Base-by-base conservation (phyloP, 2,329 filamentous ascomycete genomes). In the Neofusicoccum ribis region DNA sequence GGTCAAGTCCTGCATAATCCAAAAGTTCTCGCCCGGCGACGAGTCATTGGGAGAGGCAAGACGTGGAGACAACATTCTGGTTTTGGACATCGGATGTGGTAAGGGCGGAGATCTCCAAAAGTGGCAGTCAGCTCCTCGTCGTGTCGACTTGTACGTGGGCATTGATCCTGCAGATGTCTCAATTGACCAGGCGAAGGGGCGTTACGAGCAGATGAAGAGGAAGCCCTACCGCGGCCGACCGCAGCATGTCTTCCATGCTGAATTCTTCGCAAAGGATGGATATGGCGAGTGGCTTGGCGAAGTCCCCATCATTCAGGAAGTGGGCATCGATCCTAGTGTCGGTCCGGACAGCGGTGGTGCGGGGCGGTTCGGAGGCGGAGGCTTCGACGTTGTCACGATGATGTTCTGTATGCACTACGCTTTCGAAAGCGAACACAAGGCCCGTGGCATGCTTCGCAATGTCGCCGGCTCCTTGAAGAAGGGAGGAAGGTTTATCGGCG, bases 381-480 rank as follows among this genome's bases (percentile, higher is more conserved):
- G 82, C 3, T 99, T 98, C 72, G 95, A 99, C 75, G 91, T 98
- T 47, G 94, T 99, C 68, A 93, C 90, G 74, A 97, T 97, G 87
- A 99, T 99, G 95, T 99, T 99, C 78, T 96, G 93, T 73, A 95
- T 99, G 88, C 95, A 99, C 80, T 99, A 99, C 77, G 93, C 95
- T 5, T 99, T 98, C 71, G 95, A 98, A 81, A 92, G 84, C 61
- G 94, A 99, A 77, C 86, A 88, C 54, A 96, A 97, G 77, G 92
- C 94, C 2, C 88, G 92, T 50, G 91, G 88, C 68, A 98, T 99
- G 95, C 84, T 99, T 64, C 87, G 89, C 72, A 99, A 99, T 73
- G 94, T 99, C 3, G 90, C 95, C 0, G 91, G 93, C 0, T 87
- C 91, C 2, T 79, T 99, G 72, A 97, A 94, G 77, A 97, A 98